Evolutionary conservation across 83 land plant species (phyloP), one percentile per base, ranked within the genome.

Genomic region (Diphasiastrum complanatum): DNA sequence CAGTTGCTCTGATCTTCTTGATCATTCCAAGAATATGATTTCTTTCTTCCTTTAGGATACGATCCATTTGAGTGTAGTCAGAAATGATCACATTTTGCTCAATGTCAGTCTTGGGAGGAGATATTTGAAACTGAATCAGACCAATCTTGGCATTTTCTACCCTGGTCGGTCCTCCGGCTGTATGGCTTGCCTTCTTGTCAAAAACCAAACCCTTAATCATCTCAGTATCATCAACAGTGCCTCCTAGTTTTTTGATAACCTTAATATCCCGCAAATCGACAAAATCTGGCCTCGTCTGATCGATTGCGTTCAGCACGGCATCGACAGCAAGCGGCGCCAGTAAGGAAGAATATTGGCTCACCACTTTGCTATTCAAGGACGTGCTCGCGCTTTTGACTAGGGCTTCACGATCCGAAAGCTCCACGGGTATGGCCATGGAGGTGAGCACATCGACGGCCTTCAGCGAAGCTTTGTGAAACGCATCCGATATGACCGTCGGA

Each of bases 31-130:
- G 61, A 48, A 88, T 92, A 49, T 88, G 81, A 40, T 92, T 88
- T 55, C 97, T 69, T 81, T 92, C 97, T 76, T 92, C 97, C 60
- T 86, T 85, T 45, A 92, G 69, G 14, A 92, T 87, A 63, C 97
- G 68, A 54, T 92, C 97, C 97, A 87, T 92, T 72, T 85, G 90
- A 1, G 96, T 65, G 52, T 92, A 92, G 64, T 85, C 97, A 4
- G 96, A 92, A 5, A 92, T 95, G 30, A 92, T 81, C 33, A 91
- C 84, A 65, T 80, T 87, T 81, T 91, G 97, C 76, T 91, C 97
- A 46, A 91, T 91, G 50, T 91, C 97, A 28, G 97, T 91, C 65
- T 91, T 91, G 11, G 97, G 97, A 5, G 97, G 97, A 8, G 95
- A 91, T 38, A 91, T 91, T 77, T 91, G 90, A 62, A 91, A 91